Conservation (phyloP, 352 stramenopile species). For the Aphanomyces invadans region DNA sequence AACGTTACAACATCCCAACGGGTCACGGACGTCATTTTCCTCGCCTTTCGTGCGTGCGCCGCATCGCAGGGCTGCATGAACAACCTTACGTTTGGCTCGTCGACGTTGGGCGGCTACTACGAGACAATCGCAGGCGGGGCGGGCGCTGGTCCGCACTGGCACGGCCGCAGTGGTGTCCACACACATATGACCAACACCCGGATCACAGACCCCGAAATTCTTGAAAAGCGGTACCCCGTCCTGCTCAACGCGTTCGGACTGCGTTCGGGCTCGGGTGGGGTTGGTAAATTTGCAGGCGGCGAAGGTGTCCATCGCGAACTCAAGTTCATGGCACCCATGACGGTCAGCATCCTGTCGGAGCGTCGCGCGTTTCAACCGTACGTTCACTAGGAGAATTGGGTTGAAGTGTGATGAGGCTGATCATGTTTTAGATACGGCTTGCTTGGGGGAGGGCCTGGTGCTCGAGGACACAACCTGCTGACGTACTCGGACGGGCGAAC, state of each 20-base stretch:
- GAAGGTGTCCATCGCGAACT: constrained; percentile 95
- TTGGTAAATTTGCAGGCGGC: constrained; percentile 85
- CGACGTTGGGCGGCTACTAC: constrained; percentile 94
- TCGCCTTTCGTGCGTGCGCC: constrained; percentile 93
- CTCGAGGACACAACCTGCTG: constrained; percentile 91
- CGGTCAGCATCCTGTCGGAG: constrained; percentile 97
- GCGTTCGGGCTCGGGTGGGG: constrained; percentile 83
- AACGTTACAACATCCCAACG: constrained; percentile 98
- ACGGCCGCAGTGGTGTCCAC: constrained; percentile 95
- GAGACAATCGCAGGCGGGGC: constrained; percentile 98
- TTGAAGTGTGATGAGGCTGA: neutral
- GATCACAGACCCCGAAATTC: constrained; percentile 99
- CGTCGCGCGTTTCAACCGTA: constrained; percentile 88
- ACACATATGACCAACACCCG: constrained; percentile 99
- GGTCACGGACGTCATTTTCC: constrained; percentile 97
- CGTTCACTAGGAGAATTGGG: neutral
- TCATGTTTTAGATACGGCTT: constrained; percentile 78
- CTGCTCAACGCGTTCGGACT: constrained; percentile 82
- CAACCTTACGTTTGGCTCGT: constrained; percentile 98
- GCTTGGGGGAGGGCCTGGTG: constrained; percentile 82
- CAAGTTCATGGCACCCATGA: constrained; percentile 91
- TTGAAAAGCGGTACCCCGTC: constrained; percentile 94
- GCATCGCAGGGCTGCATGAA: constrained; percentile 99
- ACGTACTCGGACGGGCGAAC: constrained; percentile 53
- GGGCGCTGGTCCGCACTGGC: constrained; percentile 93